These are phyloP conservation scores for Pythium sp. DNA, from an alignment of 352 stramenopile species.

Conservation along the genomic window DNA sequence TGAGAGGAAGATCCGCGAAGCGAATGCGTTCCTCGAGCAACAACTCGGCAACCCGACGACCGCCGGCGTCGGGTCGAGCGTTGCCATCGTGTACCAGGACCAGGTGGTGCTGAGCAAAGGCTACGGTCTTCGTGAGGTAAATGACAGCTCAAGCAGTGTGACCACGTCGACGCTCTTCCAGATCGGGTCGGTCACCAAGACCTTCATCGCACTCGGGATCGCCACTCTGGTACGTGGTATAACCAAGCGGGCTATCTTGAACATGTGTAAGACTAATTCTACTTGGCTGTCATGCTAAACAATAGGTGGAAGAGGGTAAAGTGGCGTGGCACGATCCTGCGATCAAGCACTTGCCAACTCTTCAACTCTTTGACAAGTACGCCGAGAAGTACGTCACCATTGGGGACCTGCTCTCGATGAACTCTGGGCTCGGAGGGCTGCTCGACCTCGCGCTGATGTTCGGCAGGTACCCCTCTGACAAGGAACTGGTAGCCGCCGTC, in stretches of 20 bases:
- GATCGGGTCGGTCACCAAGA: conserved; percentile 69
- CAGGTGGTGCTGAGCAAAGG: conserved; percentile 40
- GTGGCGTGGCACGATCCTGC: conserved; percentile 51
- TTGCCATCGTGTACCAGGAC: conserved; percentile 51
- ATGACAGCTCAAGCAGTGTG: conserved; percentile 31
- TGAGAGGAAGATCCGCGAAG: conserved; percentile 38
- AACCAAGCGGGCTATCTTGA: not conserved
- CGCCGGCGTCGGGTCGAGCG: conserved; percentile 41
- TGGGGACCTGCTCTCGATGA: conserved; percentile 33
- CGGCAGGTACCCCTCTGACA: conserved; percentile 28
- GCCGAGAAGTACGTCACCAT: conserved; percentile 48
- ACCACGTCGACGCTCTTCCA: conserved; percentile 54
- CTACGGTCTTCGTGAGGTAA: conserved; percentile 34
- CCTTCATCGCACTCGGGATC: conserved; percentile 47
- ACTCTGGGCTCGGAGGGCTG: not conserved
- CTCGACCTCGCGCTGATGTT: not conserved
- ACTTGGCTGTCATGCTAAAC: not conserved
- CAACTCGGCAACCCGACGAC: conserved; percentile 33
- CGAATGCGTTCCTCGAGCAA: conserved; percentile 36
- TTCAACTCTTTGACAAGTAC: conserved; percentile 45
- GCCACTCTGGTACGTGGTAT: not conserved
- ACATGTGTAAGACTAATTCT: not conserved
- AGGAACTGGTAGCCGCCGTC: conserved; percentile 34
- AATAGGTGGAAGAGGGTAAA: conserved; percentile 46
- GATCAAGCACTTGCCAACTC: conserved; percentile 48